Percentiles rank a stretch among this genome's conserved stretches.
phyloP scores from a whole-genome alignment of 129 eudicot species.

The Artemisia annua region DNA sequence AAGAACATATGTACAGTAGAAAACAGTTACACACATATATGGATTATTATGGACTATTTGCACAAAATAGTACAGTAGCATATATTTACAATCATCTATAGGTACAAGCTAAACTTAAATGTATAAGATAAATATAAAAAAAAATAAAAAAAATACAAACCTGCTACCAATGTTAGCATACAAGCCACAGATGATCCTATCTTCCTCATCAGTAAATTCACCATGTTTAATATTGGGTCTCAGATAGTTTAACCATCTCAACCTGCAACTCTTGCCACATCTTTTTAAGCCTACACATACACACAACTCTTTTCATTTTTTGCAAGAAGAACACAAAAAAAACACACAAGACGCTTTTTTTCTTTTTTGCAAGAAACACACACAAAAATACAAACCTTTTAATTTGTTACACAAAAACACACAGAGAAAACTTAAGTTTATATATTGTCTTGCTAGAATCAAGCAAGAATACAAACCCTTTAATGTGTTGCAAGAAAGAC shows the following conservation, averaged over 20 bases:
- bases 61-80: slow-evolving; percentile 18
- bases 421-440: not conserved
- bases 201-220: slow-evolving; percentile 89
- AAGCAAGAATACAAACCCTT: too few species aligned
- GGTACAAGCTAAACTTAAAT: slow-evolving; percentile 9
- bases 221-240: slow-evolving; percentile 96
- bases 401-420: slow-evolving; percentile 4
- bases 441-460: not conserved
- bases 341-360: not conserved
- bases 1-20: slow-evolving; percentile 19
- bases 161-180: slow-evolving; percentile 92
- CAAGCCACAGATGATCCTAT: slow-evolving; percentile 76
- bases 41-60: slow-evolving; percentile 1
- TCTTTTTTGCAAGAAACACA: not conserved
- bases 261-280: slow-evolving; percentile 79
- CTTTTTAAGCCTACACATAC: slow-evolving; percentile 51
- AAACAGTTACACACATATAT: not conserved
- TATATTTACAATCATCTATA: not conserved
- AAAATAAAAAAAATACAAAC: slow-evolving; percentile 30
- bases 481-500: not conserved
- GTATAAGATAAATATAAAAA: not conserved
- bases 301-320: not conserved
- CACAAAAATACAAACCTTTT: not conserved
- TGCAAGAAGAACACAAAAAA: not conserved
- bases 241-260: slow-evolving; percentile 89